These are phyloP conservation scores for Flueggea neowawraea DNA, from an alignment of 441 rosid genomes.

Conservation along the genomic window DNA sequence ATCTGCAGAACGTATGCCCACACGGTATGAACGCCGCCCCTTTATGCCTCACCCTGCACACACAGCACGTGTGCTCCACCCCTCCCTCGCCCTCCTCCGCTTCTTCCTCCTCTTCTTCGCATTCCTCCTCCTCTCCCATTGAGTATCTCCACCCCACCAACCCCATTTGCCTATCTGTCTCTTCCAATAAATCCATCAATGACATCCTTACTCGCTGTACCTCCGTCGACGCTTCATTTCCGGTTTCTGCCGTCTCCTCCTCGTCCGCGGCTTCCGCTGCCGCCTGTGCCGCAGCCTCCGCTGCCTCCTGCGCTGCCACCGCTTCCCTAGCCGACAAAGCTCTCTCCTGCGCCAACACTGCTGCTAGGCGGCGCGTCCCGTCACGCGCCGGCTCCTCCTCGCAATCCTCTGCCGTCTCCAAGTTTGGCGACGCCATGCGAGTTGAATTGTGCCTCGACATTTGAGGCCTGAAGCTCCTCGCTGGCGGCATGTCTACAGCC, in stretches of 20 bases:
- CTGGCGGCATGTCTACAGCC: conserved; percentile 29
- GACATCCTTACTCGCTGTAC: conserved; percentile 51
- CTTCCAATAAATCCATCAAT: conserved; percentile 79
- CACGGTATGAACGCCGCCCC: conserved; percentile 96
- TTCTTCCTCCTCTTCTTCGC: conserved; percentile 30
- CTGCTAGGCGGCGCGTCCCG: conserved; percentile 28
- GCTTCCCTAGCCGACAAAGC: conserved; percentile 76
- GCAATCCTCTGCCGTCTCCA: conserved; percentile 13
- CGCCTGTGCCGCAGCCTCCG: conserved; percentile 22
- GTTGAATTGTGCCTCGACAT: conserved; percentile 42
- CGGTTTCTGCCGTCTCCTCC: conserved; percentile 19
- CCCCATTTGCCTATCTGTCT: conserved; percentile 70
- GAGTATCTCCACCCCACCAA: conserved; percentile 52
- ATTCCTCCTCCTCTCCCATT: conserved; percentile 35
- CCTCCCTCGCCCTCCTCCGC: conserved; percentile 29
- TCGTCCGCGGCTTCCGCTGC: conserved; percentile 17
- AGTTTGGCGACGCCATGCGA: background rate
- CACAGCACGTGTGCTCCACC: conserved; percentile 69
- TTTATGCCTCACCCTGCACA: conserved; percentile 95
- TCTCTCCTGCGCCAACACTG: conserved; percentile 61
- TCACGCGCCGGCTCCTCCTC: conserved; percentile 25
- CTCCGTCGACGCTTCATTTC: conserved; percentile 22
- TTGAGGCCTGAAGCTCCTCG: conserved; percentile 44
- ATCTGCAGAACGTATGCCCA: conserved; percentile 91
- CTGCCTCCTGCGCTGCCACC: conserved; percentile 64